These are phyloP conservation scores for Ceriops decandra DNA, from an alignment of 345 rosid genomes.

Conservation along the genomic window DNA sequence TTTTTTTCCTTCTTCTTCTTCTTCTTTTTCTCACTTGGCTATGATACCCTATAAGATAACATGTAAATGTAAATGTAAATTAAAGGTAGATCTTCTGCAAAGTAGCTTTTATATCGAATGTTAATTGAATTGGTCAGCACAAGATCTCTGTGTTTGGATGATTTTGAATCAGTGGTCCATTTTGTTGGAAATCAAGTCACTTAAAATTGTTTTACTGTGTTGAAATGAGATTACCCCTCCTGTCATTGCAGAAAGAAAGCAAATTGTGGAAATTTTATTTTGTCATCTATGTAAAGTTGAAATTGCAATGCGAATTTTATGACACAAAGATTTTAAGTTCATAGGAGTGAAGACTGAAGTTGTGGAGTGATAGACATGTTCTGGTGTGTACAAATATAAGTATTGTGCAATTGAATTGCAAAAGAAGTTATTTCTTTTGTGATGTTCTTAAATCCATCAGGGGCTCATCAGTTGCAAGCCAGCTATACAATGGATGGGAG, in stretches of 20 bases:
- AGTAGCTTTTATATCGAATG: background rate
- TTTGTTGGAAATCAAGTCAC: background rate
- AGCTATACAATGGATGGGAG: slow-evolving; percentile 52
- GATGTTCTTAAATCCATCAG: slow-evolving; percentile 31
- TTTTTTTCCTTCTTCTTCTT: background rate
- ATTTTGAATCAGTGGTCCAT: background rate
- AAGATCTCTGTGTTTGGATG: background rate
- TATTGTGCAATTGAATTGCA: too few species aligned
- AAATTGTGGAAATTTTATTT: background rate
- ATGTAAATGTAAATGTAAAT: too few species aligned
- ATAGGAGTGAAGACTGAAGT: background rate
- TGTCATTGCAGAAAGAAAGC: background rate
- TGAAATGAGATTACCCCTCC: background rate
- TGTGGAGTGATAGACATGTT: background rate
- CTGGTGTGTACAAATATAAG: too few species aligned
- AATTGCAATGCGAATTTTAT: too few species aligned
- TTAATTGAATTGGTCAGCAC: background rate
- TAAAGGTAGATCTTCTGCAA: background rate
- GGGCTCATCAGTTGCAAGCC: slow-evolving; percentile 37
- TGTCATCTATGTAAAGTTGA: too few species aligned
- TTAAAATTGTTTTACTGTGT: background rate
- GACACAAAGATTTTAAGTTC: background rate
- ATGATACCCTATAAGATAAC: background rate
- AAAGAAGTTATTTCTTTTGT: too few species aligned
- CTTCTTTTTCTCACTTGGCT: background rate